phyloP scores from a whole-genome alignment of 2,329 filamentous ascomycete species.

The Hirsutella rhossiliensis region DNA sequence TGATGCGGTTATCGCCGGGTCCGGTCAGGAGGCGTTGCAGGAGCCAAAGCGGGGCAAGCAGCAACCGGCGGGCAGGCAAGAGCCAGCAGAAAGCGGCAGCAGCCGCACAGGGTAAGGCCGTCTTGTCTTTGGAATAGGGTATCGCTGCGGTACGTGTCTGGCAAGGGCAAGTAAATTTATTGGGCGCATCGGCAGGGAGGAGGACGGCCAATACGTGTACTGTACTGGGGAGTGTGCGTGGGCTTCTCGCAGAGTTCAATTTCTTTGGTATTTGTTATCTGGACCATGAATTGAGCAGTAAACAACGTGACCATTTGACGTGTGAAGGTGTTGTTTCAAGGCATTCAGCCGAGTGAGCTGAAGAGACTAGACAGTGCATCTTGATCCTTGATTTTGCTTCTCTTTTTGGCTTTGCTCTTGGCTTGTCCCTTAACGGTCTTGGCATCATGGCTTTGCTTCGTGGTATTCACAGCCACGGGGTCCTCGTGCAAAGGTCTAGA shows the following conservation, averaged over 20 bases:
- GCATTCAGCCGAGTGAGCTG: slow-evolving; percentile 29
- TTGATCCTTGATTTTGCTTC: slow-evolving; percentile 42
- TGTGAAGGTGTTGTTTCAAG: background rate
- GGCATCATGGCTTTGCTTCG: background rate
- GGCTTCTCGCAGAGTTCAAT: background rate
- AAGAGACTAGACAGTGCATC: slow-evolving; percentile 69
- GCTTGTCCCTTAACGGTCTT: slow-evolving; percentile 14
- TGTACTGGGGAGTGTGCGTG: slow-evolving; percentile 8
- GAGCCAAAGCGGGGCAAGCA: no score
- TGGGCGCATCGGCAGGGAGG: slow-evolving; percentile 15
- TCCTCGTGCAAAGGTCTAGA: background rate
- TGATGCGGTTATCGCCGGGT: background rate
- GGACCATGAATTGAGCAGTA: background rate
- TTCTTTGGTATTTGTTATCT: background rate
- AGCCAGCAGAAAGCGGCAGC: no score
- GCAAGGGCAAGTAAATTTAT: background rate
- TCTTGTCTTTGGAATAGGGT: slow-evolving; percentile 1
- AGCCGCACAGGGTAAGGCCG: background rate
- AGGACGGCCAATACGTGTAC: slow-evolving; percentile 11
- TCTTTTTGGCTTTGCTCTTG: slow-evolving; percentile 35
- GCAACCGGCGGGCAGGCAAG: no score
- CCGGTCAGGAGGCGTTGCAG: no score
- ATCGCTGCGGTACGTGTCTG: background rate
- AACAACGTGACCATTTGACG: background rate
- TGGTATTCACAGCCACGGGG: background rate